Evolutionary conservation across 495 filamentous ascomycete species (phyloP).

Genomic region (Lepraria neglecta): DNA sequence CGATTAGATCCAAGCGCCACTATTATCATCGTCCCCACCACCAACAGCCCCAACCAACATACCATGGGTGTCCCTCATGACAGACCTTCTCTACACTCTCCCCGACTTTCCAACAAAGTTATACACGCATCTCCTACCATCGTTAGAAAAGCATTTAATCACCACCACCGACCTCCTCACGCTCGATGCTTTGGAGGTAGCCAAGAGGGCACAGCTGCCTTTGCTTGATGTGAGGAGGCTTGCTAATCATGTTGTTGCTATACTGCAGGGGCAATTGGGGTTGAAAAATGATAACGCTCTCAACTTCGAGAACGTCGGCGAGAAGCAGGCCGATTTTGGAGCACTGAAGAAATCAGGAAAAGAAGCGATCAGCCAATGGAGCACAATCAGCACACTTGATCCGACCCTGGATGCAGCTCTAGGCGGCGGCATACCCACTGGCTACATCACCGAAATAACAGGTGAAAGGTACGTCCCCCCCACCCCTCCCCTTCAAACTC

Average conservation of each 20-base stretch:
- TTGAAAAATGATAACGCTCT: constrained; percentile 25
- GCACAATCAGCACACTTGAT: constrained; percentile 74
- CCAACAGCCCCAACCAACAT: not conserved
- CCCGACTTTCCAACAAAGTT: constrained; percentile 66
- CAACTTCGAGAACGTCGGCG: constrained; percentile 11
- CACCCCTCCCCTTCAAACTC: not conserved
- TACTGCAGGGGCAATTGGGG: constrained; percentile 60
- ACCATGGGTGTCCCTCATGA: constrained; percentile 47
- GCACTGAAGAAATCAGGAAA: constrained; percentile 18
- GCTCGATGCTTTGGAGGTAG: constrained; percentile 74
- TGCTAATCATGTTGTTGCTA: constrained; percentile 53
- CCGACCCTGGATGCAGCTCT: constrained; percentile 64
- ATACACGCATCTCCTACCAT: constrained; percentile 68
- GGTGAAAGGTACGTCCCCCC: constrained; percentile 68
- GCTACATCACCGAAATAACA: constrained; percentile 82
- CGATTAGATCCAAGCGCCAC: constrained; percentile 4
- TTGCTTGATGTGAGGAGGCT: constrained; percentile 71
- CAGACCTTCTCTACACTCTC: constrained; percentile 79
- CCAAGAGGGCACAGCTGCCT: constrained; percentile 77
- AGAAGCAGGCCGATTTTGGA: constrained; percentile 29
- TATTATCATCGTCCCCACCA: not conserved
- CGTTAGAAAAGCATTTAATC: constrained; percentile 66
- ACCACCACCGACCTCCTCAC: constrained; percentile 81
- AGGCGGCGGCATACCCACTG: constrained; percentile 76
- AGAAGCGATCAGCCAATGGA: constrained; percentile 38